Evolutionary conservation across 345 rosid species (phyloP).

Genomic region (Populus ilicifolia): DNA sequence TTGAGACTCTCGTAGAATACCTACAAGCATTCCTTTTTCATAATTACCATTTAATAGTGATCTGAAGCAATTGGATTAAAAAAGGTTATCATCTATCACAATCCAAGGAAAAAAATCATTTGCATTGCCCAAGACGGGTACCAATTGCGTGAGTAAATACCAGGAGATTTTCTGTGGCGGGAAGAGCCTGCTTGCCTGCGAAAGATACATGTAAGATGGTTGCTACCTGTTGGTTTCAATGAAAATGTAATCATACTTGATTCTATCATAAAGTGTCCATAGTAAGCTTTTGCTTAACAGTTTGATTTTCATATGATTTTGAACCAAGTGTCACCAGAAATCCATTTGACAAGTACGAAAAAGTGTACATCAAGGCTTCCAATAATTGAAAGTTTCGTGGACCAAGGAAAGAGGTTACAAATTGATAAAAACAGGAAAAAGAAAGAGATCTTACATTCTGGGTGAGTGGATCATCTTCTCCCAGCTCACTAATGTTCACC

Average conservation of each 20-base stretch:
- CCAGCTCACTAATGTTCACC: slow-evolving; percentile 55
- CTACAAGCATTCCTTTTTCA: slow-evolving; percentile 35
- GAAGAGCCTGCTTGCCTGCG: slow-evolving; percentile 53
- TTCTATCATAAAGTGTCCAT: background rate
- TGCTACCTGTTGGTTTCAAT: slow-evolving; percentile 19
- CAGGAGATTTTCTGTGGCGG: slow-evolving; percentile 50
- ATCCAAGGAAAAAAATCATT: too few relatives aligned
- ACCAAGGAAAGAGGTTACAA: background rate
- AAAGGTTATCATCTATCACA: background rate
- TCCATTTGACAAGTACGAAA: background rate
- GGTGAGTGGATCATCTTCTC: slow-evolving; percentile 58
- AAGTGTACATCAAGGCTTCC: background rate
- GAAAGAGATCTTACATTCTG: slow-evolving; percentile 47
- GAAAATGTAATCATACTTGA: background rate
- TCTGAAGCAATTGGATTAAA: slow-evolving; percentile 2
- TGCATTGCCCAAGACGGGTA: slow-evolving; percentile 7
- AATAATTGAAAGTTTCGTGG: background rate
- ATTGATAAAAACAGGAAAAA: background rate
- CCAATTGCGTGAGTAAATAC: slow-evolving; percentile 34
- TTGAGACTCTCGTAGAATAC: slow-evolving; percentile 48
- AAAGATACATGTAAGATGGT: slow-evolving; percentile 25
- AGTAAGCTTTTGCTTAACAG: background rate
- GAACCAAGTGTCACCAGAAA: background rate
- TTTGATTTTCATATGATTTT: background rate
- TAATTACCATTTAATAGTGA: slow-evolving; percentile 9